phyloP scores from a whole-genome alignment of 2,329 filamentous ascomycete genomes.

The Neobulgaria alba region DNA sequence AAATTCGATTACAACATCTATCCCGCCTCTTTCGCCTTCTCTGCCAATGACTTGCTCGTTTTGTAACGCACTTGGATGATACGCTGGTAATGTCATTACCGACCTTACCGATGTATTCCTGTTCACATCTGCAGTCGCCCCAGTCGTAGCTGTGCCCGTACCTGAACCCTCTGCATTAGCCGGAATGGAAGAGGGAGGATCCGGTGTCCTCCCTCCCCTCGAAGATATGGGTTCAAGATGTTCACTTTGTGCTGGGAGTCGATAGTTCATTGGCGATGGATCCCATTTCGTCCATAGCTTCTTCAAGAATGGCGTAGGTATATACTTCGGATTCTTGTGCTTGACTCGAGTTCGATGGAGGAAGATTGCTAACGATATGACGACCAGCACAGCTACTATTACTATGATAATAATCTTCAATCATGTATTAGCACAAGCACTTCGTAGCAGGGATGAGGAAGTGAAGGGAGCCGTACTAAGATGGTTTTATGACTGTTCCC shows the following conservation, averaged over 20 bases:
- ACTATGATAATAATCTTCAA: constrained; percentile 9
- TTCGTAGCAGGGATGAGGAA: neutral
- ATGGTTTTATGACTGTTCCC: neutral
- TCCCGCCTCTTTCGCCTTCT: constrained; percentile 84
- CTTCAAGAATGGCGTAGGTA: constrained; percentile 42
- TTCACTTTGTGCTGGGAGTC: constrained; percentile 26
- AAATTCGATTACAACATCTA: constrained; percentile 82
- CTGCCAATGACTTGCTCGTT: constrained; percentile 77
- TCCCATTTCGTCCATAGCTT: constrained; percentile 43
- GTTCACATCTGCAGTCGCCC: constrained; percentile 45
- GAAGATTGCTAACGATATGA: constrained; percentile 15
- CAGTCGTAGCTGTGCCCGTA: constrained; percentile 3
- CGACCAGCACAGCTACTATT: constrained; percentile 13
- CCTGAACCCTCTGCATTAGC: constrained; percentile 7
- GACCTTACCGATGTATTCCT: constrained; percentile 81
- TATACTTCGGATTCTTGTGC: constrained; percentile 40
- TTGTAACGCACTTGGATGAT: constrained; percentile 62
- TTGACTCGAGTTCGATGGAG: constrained; percentile 34
- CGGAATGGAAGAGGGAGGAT: constrained; percentile 10
- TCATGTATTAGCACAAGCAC: neutral
- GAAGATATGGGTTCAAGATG: constrained; percentile 33
- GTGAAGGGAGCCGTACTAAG: neutral
- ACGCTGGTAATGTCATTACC: constrained; percentile 88
- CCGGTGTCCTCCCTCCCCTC: constrained; percentile 3
- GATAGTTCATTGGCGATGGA: constrained; percentile 20